Conservation (phyloP, 306 rosid species). For the Vigna trinervia region DNA sequence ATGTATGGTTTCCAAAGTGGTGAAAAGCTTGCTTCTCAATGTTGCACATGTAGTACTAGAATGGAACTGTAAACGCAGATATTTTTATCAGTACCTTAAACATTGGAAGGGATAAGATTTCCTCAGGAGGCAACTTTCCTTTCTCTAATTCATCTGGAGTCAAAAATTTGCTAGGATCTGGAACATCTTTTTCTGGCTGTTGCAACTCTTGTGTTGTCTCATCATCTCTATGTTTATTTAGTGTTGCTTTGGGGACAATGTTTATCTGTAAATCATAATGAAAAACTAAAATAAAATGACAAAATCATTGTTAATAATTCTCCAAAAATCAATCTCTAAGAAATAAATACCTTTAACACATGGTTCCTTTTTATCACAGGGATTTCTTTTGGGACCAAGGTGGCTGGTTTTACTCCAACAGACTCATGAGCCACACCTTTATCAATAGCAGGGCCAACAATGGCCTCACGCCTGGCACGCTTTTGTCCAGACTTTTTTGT, state of each 20-base stretch:
- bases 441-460: constrained; percentile 93
- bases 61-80: background rate
- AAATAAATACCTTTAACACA: constrained; percentile 65
- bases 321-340: constrained; percentile 40
- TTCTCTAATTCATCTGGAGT: constrained; percentile 74
- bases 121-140: constrained; percentile 88
- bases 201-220: constrained; percentile 49
- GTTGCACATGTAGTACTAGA: background rate
- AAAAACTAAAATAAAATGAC: constrained; percentile 30
- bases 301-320: constrained; percentile 27
- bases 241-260: constrained; percentile 65
- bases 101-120: constrained; percentile 90
- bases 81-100: constrained; percentile 72
- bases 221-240: constrained; percentile 59
- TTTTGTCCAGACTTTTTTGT: constrained; percentile 52
- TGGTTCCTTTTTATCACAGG: constrained; percentile 83
- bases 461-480: constrained; percentile 70
- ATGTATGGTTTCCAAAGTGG: background rate
- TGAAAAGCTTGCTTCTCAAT: background rate
- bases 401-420: constrained; percentile 84
- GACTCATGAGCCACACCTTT: constrained; percentile 88
- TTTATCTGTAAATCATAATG: constrained; percentile 67
- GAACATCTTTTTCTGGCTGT: constrained; percentile 62
- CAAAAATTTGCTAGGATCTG: constrained; percentile 59
- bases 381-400: constrained; percentile 87